Conservation (phyloP, 2,329 filamentous ascomycete genomes). For the Paraphaeosphaeria minitans region DNA sequence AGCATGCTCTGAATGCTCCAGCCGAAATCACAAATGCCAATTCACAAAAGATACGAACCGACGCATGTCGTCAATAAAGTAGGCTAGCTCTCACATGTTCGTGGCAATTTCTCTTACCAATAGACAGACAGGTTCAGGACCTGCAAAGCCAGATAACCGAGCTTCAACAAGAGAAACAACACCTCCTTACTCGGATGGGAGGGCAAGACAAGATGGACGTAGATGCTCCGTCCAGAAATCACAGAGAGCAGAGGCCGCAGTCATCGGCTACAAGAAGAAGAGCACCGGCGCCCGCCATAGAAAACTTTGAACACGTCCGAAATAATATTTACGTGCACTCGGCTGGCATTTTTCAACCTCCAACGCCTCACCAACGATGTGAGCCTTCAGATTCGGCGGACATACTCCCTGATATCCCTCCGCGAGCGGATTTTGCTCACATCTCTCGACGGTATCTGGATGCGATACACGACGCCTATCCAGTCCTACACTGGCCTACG, state of each 20-base stretch:
- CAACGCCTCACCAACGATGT: slow-evolving; percentile 61
- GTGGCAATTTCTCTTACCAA: slow-evolving; percentile 14
- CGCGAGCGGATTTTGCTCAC: slow-evolving; percentile 70
- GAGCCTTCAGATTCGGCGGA: slow-evolving; percentile 51
- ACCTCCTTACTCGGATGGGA: slow-evolving; percentile 68
- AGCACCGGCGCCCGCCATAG: slow-evolving; percentile 64
- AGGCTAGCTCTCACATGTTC: slow-evolving; percentile 34
- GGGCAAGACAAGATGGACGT: slow-evolving; percentile 55
- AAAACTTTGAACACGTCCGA: slow-evolving; percentile 74
- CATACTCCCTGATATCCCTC: slow-evolving; percentile 68
- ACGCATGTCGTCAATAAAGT: slow-evolving; percentile 98
- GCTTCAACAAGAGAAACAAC: slow-evolving; percentile 78
- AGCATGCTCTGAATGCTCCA: slow-evolving; percentile 96
- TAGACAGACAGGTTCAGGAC: slow-evolving; percentile 83
- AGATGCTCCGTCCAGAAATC: slow-evolving; percentile 49
- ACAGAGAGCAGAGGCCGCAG: slow-evolving; percentile 37
- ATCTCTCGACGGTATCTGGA: slow-evolving; percentile 77
- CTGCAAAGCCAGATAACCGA: slow-evolving; percentile 87
- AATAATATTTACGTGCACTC: slow-evolving; percentile 74
- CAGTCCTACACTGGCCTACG: slow-evolving; percentile 85
- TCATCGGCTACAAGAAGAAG: slow-evolving; percentile 48
- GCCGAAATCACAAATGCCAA: slow-evolving; percentile 94
- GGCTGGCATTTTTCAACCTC: slow-evolving; percentile 79
- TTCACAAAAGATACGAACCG: slow-evolving; percentile 99
- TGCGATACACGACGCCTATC: slow-evolving; percentile 78